phyloP scores from a whole-genome alignment of 164 flowering plant genomes.

The Dillenia turbinata region DNA sequence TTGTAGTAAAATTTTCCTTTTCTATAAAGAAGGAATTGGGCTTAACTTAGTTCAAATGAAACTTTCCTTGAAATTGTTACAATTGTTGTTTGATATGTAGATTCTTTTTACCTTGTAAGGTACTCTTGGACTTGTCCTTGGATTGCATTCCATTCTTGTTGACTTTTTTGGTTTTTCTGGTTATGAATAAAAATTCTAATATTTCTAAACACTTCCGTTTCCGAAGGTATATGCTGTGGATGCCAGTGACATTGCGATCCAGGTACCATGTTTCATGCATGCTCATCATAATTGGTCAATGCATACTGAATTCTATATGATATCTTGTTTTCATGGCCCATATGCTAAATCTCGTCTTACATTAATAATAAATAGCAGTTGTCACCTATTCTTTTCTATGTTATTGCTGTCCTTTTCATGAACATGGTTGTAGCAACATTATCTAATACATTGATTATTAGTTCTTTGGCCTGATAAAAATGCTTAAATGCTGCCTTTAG shows the following conservation, averaged over 20 bases:
- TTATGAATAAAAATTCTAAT: neutral
- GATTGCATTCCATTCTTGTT: neutral
- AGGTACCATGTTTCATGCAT: constrained; percentile 40
- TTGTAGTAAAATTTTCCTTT: no score
- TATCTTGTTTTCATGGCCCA: no score
- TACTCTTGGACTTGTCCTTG: neutral
- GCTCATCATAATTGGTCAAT: neutral
- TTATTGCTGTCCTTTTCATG: no score
- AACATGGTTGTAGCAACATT: no score
- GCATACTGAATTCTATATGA: neutral
- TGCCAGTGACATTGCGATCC: constrained; percentile 95
- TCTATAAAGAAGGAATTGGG: no score
- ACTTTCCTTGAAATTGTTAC: neutral
- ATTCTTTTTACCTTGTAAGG: neutral
- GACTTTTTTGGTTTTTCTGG: neutral
- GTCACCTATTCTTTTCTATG: no score
- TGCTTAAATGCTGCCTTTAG: no score
- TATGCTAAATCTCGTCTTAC: no score
- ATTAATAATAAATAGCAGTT: no score
- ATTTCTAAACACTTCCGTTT: constrained; percentile 5
- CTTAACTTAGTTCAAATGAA: no score
- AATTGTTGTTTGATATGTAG: neutral
- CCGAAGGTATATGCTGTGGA: constrained; percentile 95
- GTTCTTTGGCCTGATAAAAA: no score
- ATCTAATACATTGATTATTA: no score